phyloP scores from a whole-genome alignment of 805 yeast species.

The Wickerhamiella sergipiensis region DNA sequence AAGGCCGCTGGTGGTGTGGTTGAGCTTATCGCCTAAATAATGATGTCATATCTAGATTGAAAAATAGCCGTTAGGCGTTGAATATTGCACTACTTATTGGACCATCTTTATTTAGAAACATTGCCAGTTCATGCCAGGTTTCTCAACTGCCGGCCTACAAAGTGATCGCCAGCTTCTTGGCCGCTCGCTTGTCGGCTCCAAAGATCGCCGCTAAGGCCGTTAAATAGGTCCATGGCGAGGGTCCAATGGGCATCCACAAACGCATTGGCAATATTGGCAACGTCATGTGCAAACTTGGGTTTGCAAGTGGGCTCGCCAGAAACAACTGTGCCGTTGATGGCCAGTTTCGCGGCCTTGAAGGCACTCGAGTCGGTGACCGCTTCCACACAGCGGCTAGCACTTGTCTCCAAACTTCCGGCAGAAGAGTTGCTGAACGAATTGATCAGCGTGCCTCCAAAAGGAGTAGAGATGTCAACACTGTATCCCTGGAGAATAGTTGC shows the following conservation, averaged over 20 bases:
- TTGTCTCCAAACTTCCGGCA: not conserved
- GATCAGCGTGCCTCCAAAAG: not conserved
- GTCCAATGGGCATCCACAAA: not conserved
- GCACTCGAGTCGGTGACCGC: not conserved
- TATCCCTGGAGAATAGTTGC: not conserved
- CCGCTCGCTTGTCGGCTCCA: not conserved
- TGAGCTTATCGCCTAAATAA: constrained; percentile 60
- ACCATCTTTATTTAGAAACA: not conserved
- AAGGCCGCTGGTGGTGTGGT: constrained; percentile 99
- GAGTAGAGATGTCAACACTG: not conserved
- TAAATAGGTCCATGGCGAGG: not conserved
- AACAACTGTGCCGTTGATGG: not conserved
- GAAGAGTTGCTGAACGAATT: not conserved
- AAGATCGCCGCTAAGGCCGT: not conserved
- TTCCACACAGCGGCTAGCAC: not conserved
- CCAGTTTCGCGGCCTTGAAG: not conserved
- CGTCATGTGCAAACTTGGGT: not conserved
- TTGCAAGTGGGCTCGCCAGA: not conserved
- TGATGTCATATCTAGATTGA: not conserved
- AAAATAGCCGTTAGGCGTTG: not conserved
- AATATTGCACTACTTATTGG: not conserved
- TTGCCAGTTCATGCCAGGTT: too few species aligned
- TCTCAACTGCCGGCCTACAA: not conserved
- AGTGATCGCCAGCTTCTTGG: not conserved
- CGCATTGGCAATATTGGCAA: not conserved